These are phyloP conservation scores for Nissolia schottii DNA, from an alignment of 306 rosid genomes.

Conservation along the genomic window DNA sequence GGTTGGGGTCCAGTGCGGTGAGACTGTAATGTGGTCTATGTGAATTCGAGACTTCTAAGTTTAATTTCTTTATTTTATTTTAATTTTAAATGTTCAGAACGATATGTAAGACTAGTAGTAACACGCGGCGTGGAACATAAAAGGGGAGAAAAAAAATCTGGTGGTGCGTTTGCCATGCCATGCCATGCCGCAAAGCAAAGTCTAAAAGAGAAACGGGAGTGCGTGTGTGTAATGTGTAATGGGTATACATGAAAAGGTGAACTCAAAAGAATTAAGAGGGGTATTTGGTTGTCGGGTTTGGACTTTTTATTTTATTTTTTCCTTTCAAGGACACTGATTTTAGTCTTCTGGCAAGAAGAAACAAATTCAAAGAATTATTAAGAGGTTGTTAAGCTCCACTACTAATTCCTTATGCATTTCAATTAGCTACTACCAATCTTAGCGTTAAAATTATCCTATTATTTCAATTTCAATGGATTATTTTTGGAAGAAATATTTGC, in stretches of 20 bases:
- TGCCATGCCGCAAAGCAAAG: constrained; percentile 12
- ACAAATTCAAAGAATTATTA: not conserved
- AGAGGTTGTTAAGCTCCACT: not conserved
- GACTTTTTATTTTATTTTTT: no score
- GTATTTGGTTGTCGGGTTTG: constrained; percentile 20
- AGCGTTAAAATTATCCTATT: no score
- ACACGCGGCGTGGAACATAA: constrained; percentile 13
- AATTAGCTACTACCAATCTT: not conserved
- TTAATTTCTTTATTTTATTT: not conserved
- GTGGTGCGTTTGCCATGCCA: not conserved
- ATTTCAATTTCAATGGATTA: no score
- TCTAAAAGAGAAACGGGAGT: not conserved
- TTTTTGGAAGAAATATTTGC: no score
- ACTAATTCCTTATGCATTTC: not conserved
- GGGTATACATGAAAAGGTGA: constrained; percentile 28
- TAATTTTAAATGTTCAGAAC: constrained; percentile 14
- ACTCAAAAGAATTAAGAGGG: constrained; percentile 8
- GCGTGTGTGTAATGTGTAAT: constrained; percentile 18
- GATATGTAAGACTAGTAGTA: no score
- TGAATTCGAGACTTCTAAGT: constrained; percentile 18
- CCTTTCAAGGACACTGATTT: not conserved
- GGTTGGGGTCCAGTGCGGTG: constrained; percentile 13
- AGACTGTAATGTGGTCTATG: not conserved
- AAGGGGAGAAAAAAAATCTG: not conserved
- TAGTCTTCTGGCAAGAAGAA: not conserved